Evolutionary conservation across 805 yeast genomes (phyloP).

Genomic region (Candida silvatica): DNA sequence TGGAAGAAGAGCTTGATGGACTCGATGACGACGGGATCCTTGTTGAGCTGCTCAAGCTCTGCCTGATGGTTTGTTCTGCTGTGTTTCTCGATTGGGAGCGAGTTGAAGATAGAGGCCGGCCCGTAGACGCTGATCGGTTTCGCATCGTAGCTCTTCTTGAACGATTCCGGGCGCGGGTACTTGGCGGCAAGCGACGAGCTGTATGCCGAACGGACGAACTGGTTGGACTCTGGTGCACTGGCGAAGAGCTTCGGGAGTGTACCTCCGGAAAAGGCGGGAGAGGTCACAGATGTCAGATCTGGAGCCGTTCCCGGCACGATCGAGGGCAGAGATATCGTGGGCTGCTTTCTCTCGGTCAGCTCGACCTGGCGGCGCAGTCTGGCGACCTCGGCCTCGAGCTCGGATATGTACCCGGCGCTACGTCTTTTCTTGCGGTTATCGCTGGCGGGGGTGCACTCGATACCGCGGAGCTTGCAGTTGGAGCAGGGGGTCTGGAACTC

Average conservation of each 20-base stretch:
- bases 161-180: constrained; percentile 14
- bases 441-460: constrained; percentile 7
- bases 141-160: constrained; percentile 7
- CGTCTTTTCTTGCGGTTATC: constrained; percentile 14
- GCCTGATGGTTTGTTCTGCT: neutral
- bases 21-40: constrained; percentile 15
- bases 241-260: too few species aligned
- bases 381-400: constrained; percentile 2
- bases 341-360: neutral
- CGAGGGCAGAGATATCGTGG: too few species aligned
- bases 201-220: too few species aligned
- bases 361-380: neutral
- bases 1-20: constrained; percentile 32
- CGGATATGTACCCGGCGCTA: constrained; percentile 7
- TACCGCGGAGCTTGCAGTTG: constrained; percentile 7
- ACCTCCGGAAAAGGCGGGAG: too few species aligned
- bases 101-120: constrained; percentile 28
- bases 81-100: neutral
- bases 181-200: too few species aligned
- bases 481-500: constrained; percentile 11
- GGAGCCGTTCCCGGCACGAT: too few species aligned
- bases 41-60: constrained; percentile 22
- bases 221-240: too few species aligned
- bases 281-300: too few species aligned
- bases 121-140: constrained; percentile 13